Percentiles rank a stretch among this genome's conserved stretches.
phyloP scores from a whole-genome alignment of 2,329 filamentous ascomycete genomes.

The Sporothrix sp. region DNA sequence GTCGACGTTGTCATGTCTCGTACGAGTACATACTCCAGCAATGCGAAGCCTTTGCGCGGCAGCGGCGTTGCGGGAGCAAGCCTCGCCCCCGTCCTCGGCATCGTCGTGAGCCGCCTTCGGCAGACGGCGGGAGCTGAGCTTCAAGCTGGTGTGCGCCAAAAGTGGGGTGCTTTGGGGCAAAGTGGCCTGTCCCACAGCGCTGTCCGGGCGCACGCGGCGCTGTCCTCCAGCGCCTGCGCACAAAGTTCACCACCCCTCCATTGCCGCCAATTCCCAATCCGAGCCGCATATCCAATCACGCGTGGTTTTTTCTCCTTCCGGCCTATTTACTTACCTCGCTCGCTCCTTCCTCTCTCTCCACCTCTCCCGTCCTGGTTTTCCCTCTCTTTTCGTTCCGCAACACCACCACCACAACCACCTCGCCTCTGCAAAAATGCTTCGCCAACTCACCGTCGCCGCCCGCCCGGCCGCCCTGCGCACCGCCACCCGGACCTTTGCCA shows the following conservation, averaged over 20 bases:
- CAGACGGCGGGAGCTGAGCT: no score
- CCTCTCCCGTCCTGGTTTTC: not conserved
- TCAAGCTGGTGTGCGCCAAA: no score
- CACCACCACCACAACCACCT: not conserved
- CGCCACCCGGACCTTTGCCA: conserved; percentile 50
- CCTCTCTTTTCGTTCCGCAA: not conserved
- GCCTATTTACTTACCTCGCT: conserved; percentile 1
- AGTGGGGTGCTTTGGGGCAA: conserved; percentile 3
- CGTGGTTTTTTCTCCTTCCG: conserved; percentile 16
- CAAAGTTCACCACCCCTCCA: not conserved
- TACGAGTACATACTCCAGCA: no score
- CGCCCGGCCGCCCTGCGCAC: conserved; percentile 44
- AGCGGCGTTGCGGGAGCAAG: no score
- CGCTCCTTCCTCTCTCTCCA: not conserved
- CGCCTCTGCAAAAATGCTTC: conserved; percentile 46
- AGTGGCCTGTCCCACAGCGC: conserved; percentile 1
- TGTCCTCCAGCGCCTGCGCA: not conserved
- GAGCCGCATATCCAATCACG: conserved; percentile 15
- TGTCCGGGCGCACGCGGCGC: not conserved
- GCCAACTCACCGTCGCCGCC: conserved; percentile 48
- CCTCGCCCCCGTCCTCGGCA: no score
- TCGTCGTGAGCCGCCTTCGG: no score
- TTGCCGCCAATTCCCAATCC: not conserved
- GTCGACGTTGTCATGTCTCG: no score
- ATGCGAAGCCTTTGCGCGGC: no score